Conservation (phyloP, 2,329 filamentous ascomycete species). For the Thermothelomyces thermophilus region DNA sequence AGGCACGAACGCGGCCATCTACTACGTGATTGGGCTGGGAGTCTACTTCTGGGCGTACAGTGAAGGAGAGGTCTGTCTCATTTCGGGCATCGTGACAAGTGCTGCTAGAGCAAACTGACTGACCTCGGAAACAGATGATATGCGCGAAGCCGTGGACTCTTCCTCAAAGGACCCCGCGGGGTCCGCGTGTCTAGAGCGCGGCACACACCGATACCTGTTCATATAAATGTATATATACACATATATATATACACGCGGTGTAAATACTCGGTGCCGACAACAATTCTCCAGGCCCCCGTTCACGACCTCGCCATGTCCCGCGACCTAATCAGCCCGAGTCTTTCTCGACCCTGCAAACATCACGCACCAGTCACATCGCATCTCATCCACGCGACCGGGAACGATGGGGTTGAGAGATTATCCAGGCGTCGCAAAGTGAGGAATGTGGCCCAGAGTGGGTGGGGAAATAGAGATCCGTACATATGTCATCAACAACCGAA, state of each 20-base stretch:
- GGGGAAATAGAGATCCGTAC: conserved; percentile 10
- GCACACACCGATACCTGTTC: neutral
- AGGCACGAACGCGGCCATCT: conserved; percentile 83
- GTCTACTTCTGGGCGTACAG: conserved; percentile 97
- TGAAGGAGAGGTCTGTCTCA: conserved; percentile 78
- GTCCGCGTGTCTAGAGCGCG: conserved; percentile 23
- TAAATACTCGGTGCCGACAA: conserved; percentile 5
- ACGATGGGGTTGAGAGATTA: too few relatives aligned
- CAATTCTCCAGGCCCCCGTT: neutral
- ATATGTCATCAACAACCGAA: conserved; percentile 9
- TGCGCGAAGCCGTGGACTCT: conserved; percentile 65
- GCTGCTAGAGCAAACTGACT: neutral
- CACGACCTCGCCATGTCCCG: conserved; percentile 4
- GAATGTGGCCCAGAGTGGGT: neutral
- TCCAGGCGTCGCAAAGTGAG: neutral
- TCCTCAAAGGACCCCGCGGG: conserved; percentile 43
- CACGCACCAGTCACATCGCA: neutral
- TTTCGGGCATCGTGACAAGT: neutral
- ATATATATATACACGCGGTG: neutral
- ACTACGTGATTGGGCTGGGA: conserved; percentile 77
- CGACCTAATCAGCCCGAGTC: neutral
- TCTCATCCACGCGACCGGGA: neutral
- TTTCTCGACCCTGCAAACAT: neutral
- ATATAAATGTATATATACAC: too few relatives aligned
- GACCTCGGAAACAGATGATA: conserved; percentile 45